Evolutionary conservation across 768 basidiomycete genomes (phyloP), one percentile per base, ranked within the genome.

Genomic region (Rhodotorula diobovata): DNA sequence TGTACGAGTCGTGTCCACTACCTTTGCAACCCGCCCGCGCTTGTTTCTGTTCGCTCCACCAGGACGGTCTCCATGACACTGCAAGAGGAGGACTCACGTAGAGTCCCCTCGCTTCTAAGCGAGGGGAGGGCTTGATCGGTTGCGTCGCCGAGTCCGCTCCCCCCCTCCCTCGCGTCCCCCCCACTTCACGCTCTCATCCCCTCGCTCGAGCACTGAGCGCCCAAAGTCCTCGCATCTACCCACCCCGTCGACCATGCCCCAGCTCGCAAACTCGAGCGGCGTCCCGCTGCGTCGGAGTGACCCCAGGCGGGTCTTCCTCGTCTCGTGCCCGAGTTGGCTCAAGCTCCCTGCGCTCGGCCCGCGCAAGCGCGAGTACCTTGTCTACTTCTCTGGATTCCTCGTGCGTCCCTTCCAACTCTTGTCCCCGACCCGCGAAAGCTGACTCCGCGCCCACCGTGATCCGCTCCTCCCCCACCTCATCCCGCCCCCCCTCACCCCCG

Each of bases 371-470:
- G 86, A 90, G 5, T 83, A 91, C 30, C 93, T 93, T 30, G 89
- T 97, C 20, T 97, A 97, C 80, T 82, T 92, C 66, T 90, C 93
- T 2, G 95, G 95, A 53, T 94, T 88, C 60, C 83, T 99, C 73
- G 94, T 98, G 79, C 73, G 92, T 86, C 23, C 50, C 56, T 25
- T 8, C 5, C 7, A 56, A 23, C 32, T 28, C 57, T 35, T 55
- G 20, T 32, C 51, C 20, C 21, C 23, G 46, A 8, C 23, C 21
- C 21, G 16, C 45, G 45, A 25, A 25, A 20, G 46, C 20, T 20
- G 20, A 23, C 46, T 8, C 10, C 18, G 4, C 18, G 12, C 45
- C 21, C 18, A 46, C 45, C 45, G 18, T 46, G 18, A 4, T 21
- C 45, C 25, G 60, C 37, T 35, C 8, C 48, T 12, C 39, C 54